Base-by-base conservation (phyloP, 192 early-diverging fungal species). In the Coemansia sp. region DNA sequence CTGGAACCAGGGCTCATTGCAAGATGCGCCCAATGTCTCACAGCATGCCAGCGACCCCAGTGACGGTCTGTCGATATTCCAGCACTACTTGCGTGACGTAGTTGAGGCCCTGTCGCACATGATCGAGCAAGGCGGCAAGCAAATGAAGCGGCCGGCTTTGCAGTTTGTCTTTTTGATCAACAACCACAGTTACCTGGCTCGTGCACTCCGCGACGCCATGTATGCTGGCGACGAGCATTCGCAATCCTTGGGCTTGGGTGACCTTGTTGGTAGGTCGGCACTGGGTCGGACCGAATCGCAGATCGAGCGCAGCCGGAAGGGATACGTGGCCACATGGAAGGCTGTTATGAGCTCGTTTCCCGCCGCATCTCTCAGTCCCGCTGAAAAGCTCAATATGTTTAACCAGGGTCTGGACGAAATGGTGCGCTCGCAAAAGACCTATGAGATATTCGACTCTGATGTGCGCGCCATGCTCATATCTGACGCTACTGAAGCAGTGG, bases 111-210 rank as follows among this genome's bases (percentile, higher is more conserved):
- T 82, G 57, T 69, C 80, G 10, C 68, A 53, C 31, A 77, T 72
- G 19, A 70, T 73, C 25, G 80, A 82, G 34, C 67, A 74, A 59
- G 80, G 75, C 58, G 75, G 80, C 74, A 82, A 77, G 69, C 72
- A 69, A 38, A 82, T 82, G 80, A 82, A 82, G 75, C 70, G 72
- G 19, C 75, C 75, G 29, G 62, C 74, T n/a, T 66, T 73, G 34
- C 75, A 82, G 69, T 82, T 77, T 64, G 75, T 82, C 15, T 82
- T 82, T 36, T 63, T 82, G 50, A 74, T 82, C 62, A 77, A 76
- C 72, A 82, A 82, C 72, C 65, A 82, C 72, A 77, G 72, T 66
- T 82, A 73, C 25, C 58, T 82, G 32, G 80, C 75, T 4, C 74
- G 80, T 7, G 72, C 80, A 15, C 62, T 82, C 21, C 70, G 75